Base-by-base conservation (phyloP, 805 yeast species). In the Yamadazyma laniorum region DNA sequence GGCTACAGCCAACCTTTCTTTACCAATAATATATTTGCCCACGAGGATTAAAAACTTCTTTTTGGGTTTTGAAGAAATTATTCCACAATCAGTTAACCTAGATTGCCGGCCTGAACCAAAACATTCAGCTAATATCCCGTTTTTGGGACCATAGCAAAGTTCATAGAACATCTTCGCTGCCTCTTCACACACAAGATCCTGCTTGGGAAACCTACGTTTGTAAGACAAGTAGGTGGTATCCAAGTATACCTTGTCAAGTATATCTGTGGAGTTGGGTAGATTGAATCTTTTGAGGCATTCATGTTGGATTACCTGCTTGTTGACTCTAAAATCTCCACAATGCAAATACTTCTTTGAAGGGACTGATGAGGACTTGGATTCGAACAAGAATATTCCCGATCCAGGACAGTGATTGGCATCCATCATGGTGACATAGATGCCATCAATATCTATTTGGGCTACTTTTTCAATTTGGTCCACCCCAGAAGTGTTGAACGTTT, bases 401-500 rank as follows among this genome's bases (percentile, higher is more conserved):
- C 99, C 99, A 1, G 99, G 99, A 59, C 99, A 93, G 61, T 93
- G 99, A 50, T 93, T 91, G 0, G 98, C 99, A 49, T 86, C 89
- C 5, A 83, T 60, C 9, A 81, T 66, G 0, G 80, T 74, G 0
- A 88, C 89, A 25, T 67, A 68, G 0, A 69, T 48, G 1, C 70
- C 71, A 0, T 70, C 63, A 1, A 33, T 25, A 12, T 17, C 32
- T n/a, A 19, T 39, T 7, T 31, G 45, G 6, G 43, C 30, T 13
- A 44, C 42, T 14, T 19, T n/a, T 11, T 18, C 22, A 14, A 29
- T 29, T 3, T 33, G 37, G 15, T 49, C 50, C 6, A 35, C 39
- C 2, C 40, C 39, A n/a, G 21, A 5, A 3, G 29, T 19, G 7
- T 42, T 36, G 29, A 35, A 48, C 7, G 30, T 19, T 32, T 53